Base-by-base conservation (phyloP, 805 yeast species). In the Wickerhamiella sergipiensis region DNA sequence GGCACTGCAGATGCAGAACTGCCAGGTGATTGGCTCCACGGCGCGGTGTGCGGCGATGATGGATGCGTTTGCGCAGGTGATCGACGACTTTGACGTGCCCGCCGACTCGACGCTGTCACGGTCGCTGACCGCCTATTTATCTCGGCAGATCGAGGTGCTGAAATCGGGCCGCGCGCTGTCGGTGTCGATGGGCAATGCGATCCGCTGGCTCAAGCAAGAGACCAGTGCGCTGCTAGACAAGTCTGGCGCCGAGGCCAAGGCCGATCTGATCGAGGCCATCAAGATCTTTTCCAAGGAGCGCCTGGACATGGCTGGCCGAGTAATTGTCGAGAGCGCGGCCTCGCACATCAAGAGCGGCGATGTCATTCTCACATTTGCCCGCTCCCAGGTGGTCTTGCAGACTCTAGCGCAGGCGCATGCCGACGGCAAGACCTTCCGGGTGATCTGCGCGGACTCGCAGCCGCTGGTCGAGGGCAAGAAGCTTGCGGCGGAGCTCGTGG, bases 141-240 rank as follows among this genome's bases (percentile, higher is more conserved):
- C 95, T 10, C 86, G 84, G 62, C 98, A 92, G 68, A 92, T 92
- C 57, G 98, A 90, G 64, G 86, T 84, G 58, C 71, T 92, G 59
- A 90, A 86, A 60, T 79, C 86, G 9, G 89, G 96, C 2, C 78
- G 98, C 55, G 97, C 97, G 0, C 73, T 92, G 47, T 80, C 92
- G 51, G 85, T 89, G 2, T 78, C 95, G 0, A 92, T 92, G 98
- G 98, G 98, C 50, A 92, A 89, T 69, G 90, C 97, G 2, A 92
- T 92, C 57, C 79, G 98, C 60, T 89, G 97, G 96, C 74, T 92
- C 56, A 92, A 92, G 63, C 97, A 90, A 70, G 90, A 85, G 64
- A 90, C 92, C 50, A 80, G 96, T 0, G 74, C 77, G 43, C 78
- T 90, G 47, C 81, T 88, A 52, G 94, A 85, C 55, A 71, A 79